Conservation (phyloP, 1,284 basidiomycete species). For the Fistulinella cinereoalba region DNA sequence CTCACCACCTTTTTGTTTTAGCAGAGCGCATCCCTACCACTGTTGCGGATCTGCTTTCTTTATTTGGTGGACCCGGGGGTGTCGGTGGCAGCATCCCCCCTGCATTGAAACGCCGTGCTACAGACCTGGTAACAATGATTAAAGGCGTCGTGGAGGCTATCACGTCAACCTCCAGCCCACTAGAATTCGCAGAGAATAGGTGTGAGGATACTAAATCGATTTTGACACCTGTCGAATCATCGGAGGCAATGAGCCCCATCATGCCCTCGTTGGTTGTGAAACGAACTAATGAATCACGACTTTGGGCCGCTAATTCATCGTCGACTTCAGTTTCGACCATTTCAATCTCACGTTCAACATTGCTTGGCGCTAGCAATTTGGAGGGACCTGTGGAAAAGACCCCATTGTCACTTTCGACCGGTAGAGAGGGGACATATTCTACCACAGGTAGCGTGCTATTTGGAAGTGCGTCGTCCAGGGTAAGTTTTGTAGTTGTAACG, state of each 20-base stretch:
- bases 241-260: background rate
- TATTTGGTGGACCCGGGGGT: slow-evolving; percentile 41
- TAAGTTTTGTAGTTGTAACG: slow-evolving; percentile 15
- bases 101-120: slow-evolving; percentile 54
- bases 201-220: background rate
- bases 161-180: background rate
- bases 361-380: slow-evolving; percentile 14
- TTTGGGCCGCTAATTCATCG: slow-evolving; percentile 16
- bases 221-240: background rate
- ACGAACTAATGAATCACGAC: slow-evolving; percentile 19
- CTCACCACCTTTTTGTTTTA: slow-evolving; percentile 68
- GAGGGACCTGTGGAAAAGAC: background rate
- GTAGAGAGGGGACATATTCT: background rate
- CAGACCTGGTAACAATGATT: slow-evolving; percentile 63
- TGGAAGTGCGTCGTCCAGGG: slow-evolving; percentile 14
- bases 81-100: slow-evolving; percentile 46
- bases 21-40: slow-evolving; percentile 65
- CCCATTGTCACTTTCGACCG: no score
- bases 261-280: background rate
- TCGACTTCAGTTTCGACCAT: slow-evolving; percentile 4
- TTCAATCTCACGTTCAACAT: slow-evolving; percentile 15
- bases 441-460: slow-evolving; percentile 15
- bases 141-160: slow-evolving; percentile 40
- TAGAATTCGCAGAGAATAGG: background rate
- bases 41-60: slow-evolving; percentile 52